Evolutionary conservation across 2,329 filamentous ascomycete species (phyloP).

Genomic region (Penicillium brevicompactum): DNA sequence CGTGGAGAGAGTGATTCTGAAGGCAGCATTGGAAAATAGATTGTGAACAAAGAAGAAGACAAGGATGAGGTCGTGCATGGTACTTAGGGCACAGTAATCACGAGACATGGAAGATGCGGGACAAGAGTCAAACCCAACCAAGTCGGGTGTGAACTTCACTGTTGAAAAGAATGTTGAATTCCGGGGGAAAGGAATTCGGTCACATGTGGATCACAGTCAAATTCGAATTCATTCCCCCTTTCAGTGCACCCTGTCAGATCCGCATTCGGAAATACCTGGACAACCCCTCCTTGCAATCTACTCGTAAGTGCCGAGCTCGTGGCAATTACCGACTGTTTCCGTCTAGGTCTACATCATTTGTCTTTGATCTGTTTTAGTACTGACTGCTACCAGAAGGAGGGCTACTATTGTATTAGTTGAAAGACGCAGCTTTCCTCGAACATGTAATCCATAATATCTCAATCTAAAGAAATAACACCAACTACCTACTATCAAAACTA

Average conservation of each 20-base stretch:
- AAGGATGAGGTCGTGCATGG: background rate
- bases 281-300: background rate
- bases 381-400: background rate
- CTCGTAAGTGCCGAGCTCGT: background rate
- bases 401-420: background rate
- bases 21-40: too few species aligned
- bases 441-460: background rate
- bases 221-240: background rate
- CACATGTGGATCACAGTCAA: background rate
- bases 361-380: background rate
- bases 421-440: background rate
- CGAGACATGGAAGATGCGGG: background rate
- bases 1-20: too few species aligned
- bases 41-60: background rate
- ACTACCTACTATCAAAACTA: background rate
- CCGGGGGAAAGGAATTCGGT: background rate
- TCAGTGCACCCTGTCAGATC: background rate
- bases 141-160: too few species aligned
- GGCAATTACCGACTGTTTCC: slow-evolving; percentile 1
- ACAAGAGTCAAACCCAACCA: background rate
- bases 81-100: background rate
- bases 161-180: background rate
- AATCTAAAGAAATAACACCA: background rate
- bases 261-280: slow-evolving; percentile 6
- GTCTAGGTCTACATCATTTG: background rate